Evolutionary conservation across 2,329 filamentous ascomycete genomes (phyloP), one percentile per base, ranked within the genome.

Genomic region (Arthrobotrys iridis): DNA sequence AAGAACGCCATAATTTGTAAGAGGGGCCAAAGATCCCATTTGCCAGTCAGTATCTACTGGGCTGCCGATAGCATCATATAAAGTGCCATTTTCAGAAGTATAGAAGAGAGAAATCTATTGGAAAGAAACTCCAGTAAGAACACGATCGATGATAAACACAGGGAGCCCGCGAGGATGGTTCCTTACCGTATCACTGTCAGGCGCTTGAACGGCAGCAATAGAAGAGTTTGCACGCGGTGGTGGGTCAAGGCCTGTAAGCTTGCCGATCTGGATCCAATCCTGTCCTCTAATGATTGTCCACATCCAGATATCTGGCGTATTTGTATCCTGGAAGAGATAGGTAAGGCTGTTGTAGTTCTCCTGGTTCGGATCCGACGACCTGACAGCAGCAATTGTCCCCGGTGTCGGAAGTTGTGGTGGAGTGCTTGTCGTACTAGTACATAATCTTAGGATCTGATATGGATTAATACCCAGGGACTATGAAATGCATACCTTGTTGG

Each of bases 221-320:
- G 71, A 58, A 10, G 71, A 75, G 22, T 75, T 75, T 7, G 28
- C 5, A 13, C 46, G 45, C 2, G 71, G 71, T 35, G 57, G 46
- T 13, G 71, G 71, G 20, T 75, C 20, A 30, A 75, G 24, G 8
- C 71, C 71, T 24, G 50, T 18, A n/a, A 75, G 22, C 26, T 68
- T 75, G 20, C 71, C 71, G 33, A 75, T 68, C n/a, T 75, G 50
- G 18, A 58, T 22, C 71, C 71, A 75, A 52, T 59, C 55, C 15
- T 43, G 37, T 2, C 71, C 63, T 22, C 37, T 41, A 18, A 63
- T 59, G 18, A 50, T 64, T 4, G 62, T 75, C 57, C 50, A 63
- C 63, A 75, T 41, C 30, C 67, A 75, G 22, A 75, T 75, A 63
- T 75, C 71, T 0, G 71, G 71, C 7, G 71, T 63, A 41, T 68